Conservation (phyloP, 106 monocot species). For the Narthecium ossifragum region DNA sequence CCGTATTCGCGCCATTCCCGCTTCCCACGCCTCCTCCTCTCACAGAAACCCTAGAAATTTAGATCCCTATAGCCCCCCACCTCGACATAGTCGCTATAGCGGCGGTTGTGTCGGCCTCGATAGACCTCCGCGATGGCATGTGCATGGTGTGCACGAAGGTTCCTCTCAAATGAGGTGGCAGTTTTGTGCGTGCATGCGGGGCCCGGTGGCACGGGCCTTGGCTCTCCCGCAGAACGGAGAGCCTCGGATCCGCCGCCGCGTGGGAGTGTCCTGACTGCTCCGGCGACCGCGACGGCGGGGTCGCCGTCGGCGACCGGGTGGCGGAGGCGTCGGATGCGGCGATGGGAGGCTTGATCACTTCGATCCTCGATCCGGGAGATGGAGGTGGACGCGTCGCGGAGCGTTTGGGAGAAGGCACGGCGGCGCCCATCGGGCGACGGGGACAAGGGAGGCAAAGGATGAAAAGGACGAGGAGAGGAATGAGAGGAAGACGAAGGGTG, state of each 20-base stretch:
- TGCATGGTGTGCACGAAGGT: slow-evolving; percentile 80
- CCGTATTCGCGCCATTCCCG: no score
- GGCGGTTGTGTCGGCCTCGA: slow-evolving; percentile 18
- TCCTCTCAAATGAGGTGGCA: slow-evolving; percentile 36
- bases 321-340: background rate
- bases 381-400: slow-evolving; percentile 47
- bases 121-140: slow-evolving; percentile 79
- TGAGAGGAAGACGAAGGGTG: slow-evolving; percentile 10
- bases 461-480: slow-evolving; percentile 15
- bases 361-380: slow-evolving; percentile 57
- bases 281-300: background rate
- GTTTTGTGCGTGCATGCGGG: slow-evolving; percentile 59
- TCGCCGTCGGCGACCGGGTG: background rate
- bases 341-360: slow-evolving; percentile 29
- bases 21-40: background rate
- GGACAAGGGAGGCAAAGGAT: slow-evolving; percentile 13
- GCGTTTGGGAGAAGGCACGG: slow-evolving; percentile 64
- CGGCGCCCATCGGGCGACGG: slow-evolving; percentile 7
- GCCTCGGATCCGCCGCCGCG: slow-evolving; percentile 15
- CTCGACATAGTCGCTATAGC: background rate
- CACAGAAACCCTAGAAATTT: slow-evolving; percentile 4
- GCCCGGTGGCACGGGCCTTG: slow-evolving; percentile 91
- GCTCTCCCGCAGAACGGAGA: slow-evolving; percentile 41
- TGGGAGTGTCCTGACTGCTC: slow-evolving; percentile 66
- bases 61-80: no score